These are phyloP conservation scores for Pleurotus citrinopileatus DNA, from an alignment of 768 basidiomycete genomes.

Conservation along the genomic window DNA sequence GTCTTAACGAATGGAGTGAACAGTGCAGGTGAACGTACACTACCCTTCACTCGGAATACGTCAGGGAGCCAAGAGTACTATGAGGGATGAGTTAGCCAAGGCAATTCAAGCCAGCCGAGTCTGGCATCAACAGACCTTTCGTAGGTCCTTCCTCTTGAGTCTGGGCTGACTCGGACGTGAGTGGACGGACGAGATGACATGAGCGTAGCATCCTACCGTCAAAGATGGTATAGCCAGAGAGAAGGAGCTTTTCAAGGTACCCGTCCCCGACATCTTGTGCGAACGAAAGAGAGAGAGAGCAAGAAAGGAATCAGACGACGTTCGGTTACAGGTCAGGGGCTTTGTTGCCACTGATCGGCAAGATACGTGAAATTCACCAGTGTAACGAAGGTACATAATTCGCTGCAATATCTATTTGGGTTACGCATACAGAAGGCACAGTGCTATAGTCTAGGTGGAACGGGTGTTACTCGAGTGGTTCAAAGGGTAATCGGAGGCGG, in stretches of 20 bases:
- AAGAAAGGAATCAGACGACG: neutral
- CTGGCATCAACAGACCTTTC: slow-evolving; percentile 38
- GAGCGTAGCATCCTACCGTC: slow-evolving; percentile 1
- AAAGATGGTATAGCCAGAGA: neutral
- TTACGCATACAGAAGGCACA: too few species aligned
- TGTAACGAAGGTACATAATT: too few species aligned
- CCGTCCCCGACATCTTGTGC: neutral
- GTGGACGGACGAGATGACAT: neutral
- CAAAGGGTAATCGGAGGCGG: too few species aligned
- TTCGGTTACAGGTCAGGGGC: neutral
- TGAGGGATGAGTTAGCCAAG: neutral
- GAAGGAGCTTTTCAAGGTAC: slow-evolving; percentile 10
- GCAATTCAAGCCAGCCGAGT: slow-evolving; percentile 1
- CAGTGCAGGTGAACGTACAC: slow-evolving; percentile 44
- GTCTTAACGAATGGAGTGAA: neutral
- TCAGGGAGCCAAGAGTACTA: slow-evolving; percentile 91
- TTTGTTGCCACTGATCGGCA: too few species aligned
- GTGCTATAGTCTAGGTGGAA: too few species aligned
- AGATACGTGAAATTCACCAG: too few species aligned
- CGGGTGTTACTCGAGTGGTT: too few species aligned
- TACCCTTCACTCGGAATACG: slow-evolving; percentile 80
- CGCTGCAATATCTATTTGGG: too few species aligned
- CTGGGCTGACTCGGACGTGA: slow-evolving; percentile 19
- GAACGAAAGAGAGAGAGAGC: neutral
- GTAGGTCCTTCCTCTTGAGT: slow-evolving; percentile 49